Base-by-base conservation (phyloP, 768 basidiomycete genomes). In the Trametes cinnabarina region DNA sequence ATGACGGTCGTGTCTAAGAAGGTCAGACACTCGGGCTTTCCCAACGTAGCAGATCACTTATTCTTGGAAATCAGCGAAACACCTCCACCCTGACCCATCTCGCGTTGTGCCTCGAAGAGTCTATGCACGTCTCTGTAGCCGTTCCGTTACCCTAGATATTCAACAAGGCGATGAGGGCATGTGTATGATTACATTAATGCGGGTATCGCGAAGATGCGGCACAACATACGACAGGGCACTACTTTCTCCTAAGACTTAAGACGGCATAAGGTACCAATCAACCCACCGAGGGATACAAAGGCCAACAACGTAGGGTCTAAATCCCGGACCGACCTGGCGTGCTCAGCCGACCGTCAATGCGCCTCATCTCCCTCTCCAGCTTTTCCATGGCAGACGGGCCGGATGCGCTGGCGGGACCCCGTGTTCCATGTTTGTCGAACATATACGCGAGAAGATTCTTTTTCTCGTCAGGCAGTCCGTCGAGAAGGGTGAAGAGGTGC, bases 361-460 rank as follows among this genome's bases (percentile, higher is more conserved):
- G 80, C 58, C 82, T 79, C 77, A 94, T 88, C 73, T 92, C 91
- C 63, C 85, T 86, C 74, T 88, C 84, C 58, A 93, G 76, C 65
- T 83, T 87, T 49, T 86, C 83, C 67, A 88, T 78, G 28, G 87
- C 82, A 15, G 73, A 73, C n/a, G 71, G 72, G 9, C 75, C 74
- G 43, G 58, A 22, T 3, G 54, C 44, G 32, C 39, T 55, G 22
- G 57, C 65, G 20, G 68, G 54, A 30, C 82, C 88, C 20, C 92
- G 78, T 10, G 82, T 88, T 30, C 86, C 86, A 65, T 93, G 89
- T 70, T 93, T 94, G 70, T 93, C 92, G 63, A 94, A 94, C 55
- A 92, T 76, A 63, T 94, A 94, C 1, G 92, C 92, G 47, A 94
- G 76, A 17, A 94, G 76, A 68, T 94, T 93, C 78, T 92, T 93